Evolutionary conservation across 2,329 filamentous ascomycete genomes (phyloP).

Genomic region (Pseudophaeomoniella oleicola): DNA sequence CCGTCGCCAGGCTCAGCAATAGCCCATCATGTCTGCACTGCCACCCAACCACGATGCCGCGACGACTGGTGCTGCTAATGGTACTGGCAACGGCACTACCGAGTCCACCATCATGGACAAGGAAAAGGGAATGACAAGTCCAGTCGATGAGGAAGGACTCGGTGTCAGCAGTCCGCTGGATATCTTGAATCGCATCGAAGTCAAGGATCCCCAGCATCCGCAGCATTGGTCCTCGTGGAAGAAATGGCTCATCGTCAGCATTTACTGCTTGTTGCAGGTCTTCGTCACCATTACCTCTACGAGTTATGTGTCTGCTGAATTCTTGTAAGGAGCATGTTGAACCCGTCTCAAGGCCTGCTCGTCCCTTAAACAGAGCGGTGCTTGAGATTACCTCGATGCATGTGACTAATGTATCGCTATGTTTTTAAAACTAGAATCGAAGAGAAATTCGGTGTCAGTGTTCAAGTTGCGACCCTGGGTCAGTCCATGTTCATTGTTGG

Average conservation of each 20-base stretch:
- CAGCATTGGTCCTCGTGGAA: conserved; percentile 9
- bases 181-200: conserved; percentile 7
- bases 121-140: background rate
- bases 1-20: too few relatives aligned
- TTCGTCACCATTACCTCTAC: conserved; percentile 26
- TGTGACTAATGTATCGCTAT: too few relatives aligned
- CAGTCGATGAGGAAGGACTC: background rate
- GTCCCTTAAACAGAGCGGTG: too few relatives aligned
- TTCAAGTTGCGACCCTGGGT: conserved; percentile 24
- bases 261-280: conserved; percentile 20
- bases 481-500: conserved; percentile 29
- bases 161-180: conserved; percentile 4
- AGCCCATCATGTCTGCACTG: too few relatives aligned
- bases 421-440: conserved; percentile 15
- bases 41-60: too few relatives aligned
- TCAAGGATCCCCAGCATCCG: conserved; percentile 8
- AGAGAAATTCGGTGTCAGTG: conserved; percentile 21
- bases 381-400: too few relatives aligned
- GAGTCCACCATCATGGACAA: background rate
- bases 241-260: conserved; percentile 10
- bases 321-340: too few relatives aligned
- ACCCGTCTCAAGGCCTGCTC: too few relatives aligned
- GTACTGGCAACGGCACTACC: too few relatives aligned
- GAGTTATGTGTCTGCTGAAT: conserved; percentile 24
- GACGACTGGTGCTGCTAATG: too few relatives aligned